Conservation (phyloP, 306 rosid genomes). For the Trifolium fragiferum region DNA sequence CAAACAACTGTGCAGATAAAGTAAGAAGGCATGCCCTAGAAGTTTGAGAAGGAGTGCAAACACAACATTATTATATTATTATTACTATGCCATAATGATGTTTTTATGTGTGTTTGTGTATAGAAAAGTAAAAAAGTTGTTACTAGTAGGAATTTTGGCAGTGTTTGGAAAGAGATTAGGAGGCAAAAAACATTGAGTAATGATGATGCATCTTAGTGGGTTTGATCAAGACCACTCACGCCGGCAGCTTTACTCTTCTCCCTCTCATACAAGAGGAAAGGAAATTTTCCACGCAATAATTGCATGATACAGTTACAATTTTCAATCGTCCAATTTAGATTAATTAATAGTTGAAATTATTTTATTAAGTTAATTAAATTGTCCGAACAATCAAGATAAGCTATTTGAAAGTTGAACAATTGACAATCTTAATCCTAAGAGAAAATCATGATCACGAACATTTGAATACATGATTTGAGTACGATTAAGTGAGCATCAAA, state of each 20-base stretch:
- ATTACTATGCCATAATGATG: constrained; percentile 40
- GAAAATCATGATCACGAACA: no score
- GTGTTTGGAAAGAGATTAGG: constrained; percentile 73
- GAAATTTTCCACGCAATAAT: no score
- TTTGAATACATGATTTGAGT: no score
- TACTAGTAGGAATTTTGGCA: constrained; percentile 60
- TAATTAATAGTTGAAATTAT: no score
- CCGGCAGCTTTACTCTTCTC: constrained; percentile 85
- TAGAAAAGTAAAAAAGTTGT: constrained; percentile 49
- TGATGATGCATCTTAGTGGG: constrained; percentile 59
- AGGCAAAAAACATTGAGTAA: constrained; percentile 67
- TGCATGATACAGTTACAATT: no score
- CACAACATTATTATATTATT: background rate
- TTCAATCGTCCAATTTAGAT: no score
- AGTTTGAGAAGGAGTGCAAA: constrained; percentile 59
- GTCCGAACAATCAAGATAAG: no score
- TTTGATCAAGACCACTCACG: constrained; percentile 84
- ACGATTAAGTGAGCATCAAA: no score
- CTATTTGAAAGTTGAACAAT: no score
- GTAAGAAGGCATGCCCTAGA: constrained; percentile 73
- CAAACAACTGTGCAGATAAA: constrained; percentile 44
- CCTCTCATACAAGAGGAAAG: background rate
- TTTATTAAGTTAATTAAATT: no score
- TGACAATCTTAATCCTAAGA: no score
- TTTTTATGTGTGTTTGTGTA: constrained; percentile 34